Evolutionary conservation across 441 rosid genomes (phyloP).

Genomic region (Capsella rubella): DNA sequence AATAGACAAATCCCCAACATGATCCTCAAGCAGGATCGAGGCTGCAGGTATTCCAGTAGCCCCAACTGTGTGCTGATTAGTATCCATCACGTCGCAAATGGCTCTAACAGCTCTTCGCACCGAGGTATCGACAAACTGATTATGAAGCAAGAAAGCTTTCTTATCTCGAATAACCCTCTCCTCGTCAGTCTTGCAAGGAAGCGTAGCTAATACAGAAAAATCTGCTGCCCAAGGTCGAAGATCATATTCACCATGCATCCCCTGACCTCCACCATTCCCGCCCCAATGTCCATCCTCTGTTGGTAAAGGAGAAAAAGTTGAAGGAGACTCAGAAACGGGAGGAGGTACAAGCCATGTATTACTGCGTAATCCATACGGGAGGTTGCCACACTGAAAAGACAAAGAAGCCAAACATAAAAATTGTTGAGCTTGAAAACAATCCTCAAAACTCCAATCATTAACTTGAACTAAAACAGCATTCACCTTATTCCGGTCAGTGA

Average conservation of each 20-base stretch:
- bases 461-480: constrained; percentile 17
- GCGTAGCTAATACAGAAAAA: constrained; percentile 67
- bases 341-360: constrained; percentile 87
- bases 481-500: constrained; percentile 80
- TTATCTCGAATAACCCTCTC: constrained; percentile 82
- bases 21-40: constrained; percentile 57
- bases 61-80: constrained; percentile 40
- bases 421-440: constrained; percentile 16
- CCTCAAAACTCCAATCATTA: constrained; percentile 11
- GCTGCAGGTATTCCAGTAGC: constrained; percentile 41
- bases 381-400: constrained; percentile 73
- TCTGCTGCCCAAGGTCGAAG: constrained; percentile 75
- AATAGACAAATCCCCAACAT: constrained; percentile 62
- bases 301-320: constrained; percentile 63
- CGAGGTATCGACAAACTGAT: constrained; percentile 63
- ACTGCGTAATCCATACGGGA: constrained; percentile 76
- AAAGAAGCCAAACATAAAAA: constrained; percentile 5
- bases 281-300: constrained; percentile 77
- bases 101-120: constrained; percentile 67
- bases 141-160: constrained; percentile 78
- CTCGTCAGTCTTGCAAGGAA: constrained; percentile 79
- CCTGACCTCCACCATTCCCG: constrained; percentile 81
- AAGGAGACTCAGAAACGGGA: constrained; percentile 59
- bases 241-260: constrained; percentile 61
- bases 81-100: constrained; percentile 52